Base-by-base conservation (phyloP, 139 green algal genomes). In the Chlamydomonas schloesseri region DNA sequence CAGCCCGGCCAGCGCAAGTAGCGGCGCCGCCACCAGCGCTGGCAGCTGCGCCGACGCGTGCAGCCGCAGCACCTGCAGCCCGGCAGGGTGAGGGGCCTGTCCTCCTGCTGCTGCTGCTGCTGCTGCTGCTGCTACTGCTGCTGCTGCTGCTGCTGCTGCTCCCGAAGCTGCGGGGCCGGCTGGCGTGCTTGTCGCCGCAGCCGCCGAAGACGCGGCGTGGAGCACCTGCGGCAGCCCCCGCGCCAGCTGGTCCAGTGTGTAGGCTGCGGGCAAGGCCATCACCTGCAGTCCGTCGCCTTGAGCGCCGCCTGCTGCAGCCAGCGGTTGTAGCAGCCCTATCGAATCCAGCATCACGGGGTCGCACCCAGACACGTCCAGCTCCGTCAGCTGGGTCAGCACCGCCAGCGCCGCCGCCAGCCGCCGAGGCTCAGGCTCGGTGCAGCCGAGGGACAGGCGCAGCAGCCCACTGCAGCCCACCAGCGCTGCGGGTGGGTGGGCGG, bases 301-400 rank as follows among this genome's bases (percentile, higher is more conserved):
- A 28, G 26, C 28, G 58, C 75, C 58, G 73, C 69, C 36, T 15
- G 57, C 37, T 31, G 34, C 23, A 21, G 67, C 24, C 62, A 84
- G 37, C 17, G 64, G 6, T 10, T 21, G 2, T 42, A 84, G 64
- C n/a, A 65, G 78, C 20, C 33, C 78, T 46, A 74, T n/a, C 2
- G 64, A 65, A 46, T 84, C 78, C 28, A 50, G 0, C 14, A 74
- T 0, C n/a, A 5, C 28, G 28, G 78, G 78, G 13, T 74, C 78
- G 46, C 78, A 84, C 9, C 64, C 42, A 2, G 64, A 72, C 42
- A 84, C 64, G 29, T 84, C 78, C 0, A 84, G 78, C 29, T 84
- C 78, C 1, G 17, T 37, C 20, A 84, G 46, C 42, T 74, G 64
- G 4, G 78, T 84, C 64, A 84, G 62, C 28, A 21, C 13, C 37